Evolutionary conservation across 768 basidiomycete genomes (phyloP), one percentile per base, ranked within the genome.

Genomic region (Scleroderma bovista): DNA sequence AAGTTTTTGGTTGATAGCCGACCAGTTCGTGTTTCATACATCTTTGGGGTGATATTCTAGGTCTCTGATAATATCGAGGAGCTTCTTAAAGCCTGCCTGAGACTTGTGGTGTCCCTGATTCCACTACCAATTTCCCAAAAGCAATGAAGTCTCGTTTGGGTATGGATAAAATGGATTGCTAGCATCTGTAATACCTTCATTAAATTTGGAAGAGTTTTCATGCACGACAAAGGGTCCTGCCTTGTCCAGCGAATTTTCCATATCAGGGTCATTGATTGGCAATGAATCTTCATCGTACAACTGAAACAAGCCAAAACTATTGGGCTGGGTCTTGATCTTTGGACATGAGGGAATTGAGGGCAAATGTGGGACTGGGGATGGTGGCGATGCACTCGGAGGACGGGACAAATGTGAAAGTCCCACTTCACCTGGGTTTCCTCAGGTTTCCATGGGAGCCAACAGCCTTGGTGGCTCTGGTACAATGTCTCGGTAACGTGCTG

Each of bases 121-220:
- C 56, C 60, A 63, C 46, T 50, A 58, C 60, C 58, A 63, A 10
- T 61, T 34, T 0, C 54, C 56, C 8, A 57, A 41, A 11, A 22
- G 34, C 31, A 59, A 60, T 3, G 55, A 48, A 7, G 15, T 52
- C 31, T 49, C 29, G 23, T 57, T 60, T n/a, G 59, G 57, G 44
- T 52, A 57, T 3, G 53, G 57, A 16, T 47, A n/a, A 19, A 56
- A 54, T 16, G 34, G 23, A 22, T 34, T 31, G 7, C 16, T 5
- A 1, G 45, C 6, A 16, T 22, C 13, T 17, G 39, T 40, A 23
- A 8, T 40, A n/a, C 17, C 11, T 23, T 40, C 8, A n/a, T 17
- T 40, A 23, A 8, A 10, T 19, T 40, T 40, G 39, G 39, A 15
- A 19, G 39, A 40, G 39, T 23, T 40, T 17, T 10, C 10, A n/a